A percentile compares a stretch with the other conserved stretches of the same genome.
Evolutionary conservation across 139 green algal genomes (phyloP).

Genomic region (Klebsormidium nitens): DNA sequence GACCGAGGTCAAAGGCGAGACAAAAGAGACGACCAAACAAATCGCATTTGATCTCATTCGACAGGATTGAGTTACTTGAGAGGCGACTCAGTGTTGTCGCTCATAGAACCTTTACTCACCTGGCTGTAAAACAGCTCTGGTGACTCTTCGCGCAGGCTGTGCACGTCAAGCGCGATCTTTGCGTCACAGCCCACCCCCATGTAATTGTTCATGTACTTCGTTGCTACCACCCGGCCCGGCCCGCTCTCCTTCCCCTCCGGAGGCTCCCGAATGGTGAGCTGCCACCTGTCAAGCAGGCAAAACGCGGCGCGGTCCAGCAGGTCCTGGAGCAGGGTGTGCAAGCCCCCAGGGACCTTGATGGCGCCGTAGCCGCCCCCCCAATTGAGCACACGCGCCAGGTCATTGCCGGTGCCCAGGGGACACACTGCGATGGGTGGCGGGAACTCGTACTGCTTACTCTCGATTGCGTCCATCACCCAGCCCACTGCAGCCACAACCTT

Average conservation of each 20-base stretch:
- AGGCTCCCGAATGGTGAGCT: constrained; percentile 29
- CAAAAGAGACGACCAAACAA: background rate
- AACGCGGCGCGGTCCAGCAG: constrained; percentile 51
- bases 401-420: constrained; percentile 80
- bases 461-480: constrained; percentile 40
- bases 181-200: constrained; percentile 32
- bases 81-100: constrained; percentile 1
- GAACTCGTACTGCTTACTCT: constrained; percentile 28
- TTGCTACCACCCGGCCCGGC: background rate
- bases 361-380: constrained; percentile 62
- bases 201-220: constrained; percentile 43
- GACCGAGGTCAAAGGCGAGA: no score
- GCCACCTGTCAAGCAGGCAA: constrained; percentile 64
- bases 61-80: background rate
- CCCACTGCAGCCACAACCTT: no score
- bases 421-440: constrained; percentile 67
- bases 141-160: constrained; percentile 56
- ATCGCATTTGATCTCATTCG: background rate
- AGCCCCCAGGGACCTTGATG: constrained; percentile 17
- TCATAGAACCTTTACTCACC: constrained; percentile 5
- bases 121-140: constrained; percentile 41
- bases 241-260: constrained; percentile 4
- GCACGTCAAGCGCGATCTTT: constrained; percentile 66
- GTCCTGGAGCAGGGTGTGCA: constrained; percentile 48
- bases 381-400: constrained; percentile 72